Evolutionary conservation across 1,284 basidiomycete species (phyloP).

Genomic region (Trametes sp.): DNA sequence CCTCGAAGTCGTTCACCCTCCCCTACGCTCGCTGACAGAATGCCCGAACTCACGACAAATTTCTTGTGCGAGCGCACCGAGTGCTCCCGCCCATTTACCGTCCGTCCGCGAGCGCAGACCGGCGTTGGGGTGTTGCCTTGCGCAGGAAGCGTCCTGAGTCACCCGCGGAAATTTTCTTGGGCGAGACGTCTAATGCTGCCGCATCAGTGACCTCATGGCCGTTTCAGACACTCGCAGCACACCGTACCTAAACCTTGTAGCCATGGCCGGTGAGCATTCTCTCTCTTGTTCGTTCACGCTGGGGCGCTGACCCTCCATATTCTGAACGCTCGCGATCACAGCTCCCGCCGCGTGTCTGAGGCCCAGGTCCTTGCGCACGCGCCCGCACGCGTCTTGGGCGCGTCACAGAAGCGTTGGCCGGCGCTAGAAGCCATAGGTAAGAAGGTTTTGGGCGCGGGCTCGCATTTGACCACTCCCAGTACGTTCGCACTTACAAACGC

Average conservation of each 20-base stretch:
- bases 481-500: too few relatives aligned
- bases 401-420: slow-evolving; percentile 8
- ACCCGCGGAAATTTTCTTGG: background rate
- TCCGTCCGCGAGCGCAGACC: background rate
- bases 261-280: background rate
- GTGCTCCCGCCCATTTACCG: background rate
- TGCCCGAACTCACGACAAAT: too few relatives aligned
- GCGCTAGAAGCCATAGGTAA: slow-evolving; percentile 6
- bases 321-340: background rate
- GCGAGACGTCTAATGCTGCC: background rate
- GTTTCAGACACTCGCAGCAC: background rate
- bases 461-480: background rate
- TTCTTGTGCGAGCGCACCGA: too few relatives aligned
- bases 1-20: background rate
- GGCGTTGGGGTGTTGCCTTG: background rate
- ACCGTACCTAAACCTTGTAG: background rate
- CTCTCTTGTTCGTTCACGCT: too few relatives aligned
- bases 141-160: background rate
- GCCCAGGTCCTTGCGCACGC: background rate
- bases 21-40: background rate
- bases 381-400: background rate
- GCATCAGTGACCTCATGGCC: slow-evolving; percentile 4
- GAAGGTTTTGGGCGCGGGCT: background rate
- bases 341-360: background rate
- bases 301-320: background rate